Base-by-base conservation (phyloP, 2,329 filamentous ascomycete genomes). In the Ophiognomonia clavigignenti-juglandacearum region DNA sequence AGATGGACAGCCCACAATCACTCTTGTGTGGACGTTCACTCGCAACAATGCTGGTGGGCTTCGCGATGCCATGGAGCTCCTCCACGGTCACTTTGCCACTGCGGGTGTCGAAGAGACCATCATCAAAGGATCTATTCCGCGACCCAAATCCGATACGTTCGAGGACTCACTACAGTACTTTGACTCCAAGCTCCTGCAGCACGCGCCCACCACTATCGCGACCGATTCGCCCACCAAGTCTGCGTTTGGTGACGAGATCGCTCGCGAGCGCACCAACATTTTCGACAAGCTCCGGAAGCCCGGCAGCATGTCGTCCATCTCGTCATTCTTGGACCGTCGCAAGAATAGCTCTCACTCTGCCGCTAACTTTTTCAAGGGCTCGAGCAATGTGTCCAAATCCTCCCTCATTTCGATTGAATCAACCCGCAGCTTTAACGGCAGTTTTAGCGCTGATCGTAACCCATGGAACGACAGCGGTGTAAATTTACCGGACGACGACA, bases 131-230 rank as follows among this genome's bases (percentile, higher is more conserved):
- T 85, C 89, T n/a, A 93, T 97, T 55, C 90, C 92, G 18, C 86
- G 93, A n/a, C 93, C 93, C 53, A 96, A 97, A 72, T 97, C 93
- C 1, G 93, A 98, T 65, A 96, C 93, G 0, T 98, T 98, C 55
- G 93, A 98, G 64, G 92, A 98, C 59, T 95, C 92, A 7, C 77
- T 97, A 43, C 92, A 91, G 48, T 97, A 91, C 71, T 98, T 98
- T 61, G 88, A 96, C 63, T 96, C 92, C 2, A 97, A 96, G 71
- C 78, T 98, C 38, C 79, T 98, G 45, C 93, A 97, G 66, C 90
- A 95, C 59, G 91, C 92, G 4, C 90, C 92, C 29, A 80, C 86
- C 4, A 80, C 87, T 2, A 77, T 90, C 16, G 79, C 82, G 13
- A 90, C 88, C 4, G 92, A 97, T 63, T 96, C 91, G 19, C 92